Evolutionary conservation across 495 filamentous ascomycete species (phyloP).

Genomic region (Elasticomyces elasticus): DNA sequence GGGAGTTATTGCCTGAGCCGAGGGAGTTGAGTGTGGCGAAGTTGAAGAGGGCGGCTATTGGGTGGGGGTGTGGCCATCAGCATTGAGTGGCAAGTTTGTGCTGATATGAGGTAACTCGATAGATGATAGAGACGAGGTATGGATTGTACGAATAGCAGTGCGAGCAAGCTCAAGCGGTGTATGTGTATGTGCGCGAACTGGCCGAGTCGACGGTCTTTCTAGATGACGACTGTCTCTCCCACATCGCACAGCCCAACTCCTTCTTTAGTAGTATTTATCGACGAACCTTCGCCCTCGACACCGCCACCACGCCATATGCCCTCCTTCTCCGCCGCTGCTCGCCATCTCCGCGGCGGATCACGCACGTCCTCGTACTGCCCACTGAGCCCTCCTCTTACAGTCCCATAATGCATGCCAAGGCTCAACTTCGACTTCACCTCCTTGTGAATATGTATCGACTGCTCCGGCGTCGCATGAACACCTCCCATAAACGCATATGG

Average conservation of each 20-base stretch:
- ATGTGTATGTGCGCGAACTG: too few relatives aligned
- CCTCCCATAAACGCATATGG: constrained; percentile 32
- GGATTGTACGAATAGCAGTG: too few relatives aligned
- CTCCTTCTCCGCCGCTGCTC: constrained; percentile 31
- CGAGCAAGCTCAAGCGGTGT: too few relatives aligned
- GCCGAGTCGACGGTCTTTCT: too few relatives aligned
- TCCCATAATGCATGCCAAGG: constrained; percentile 39
- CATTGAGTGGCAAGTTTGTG: too few relatives aligned
- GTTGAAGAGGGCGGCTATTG: constrained; percentile 19
- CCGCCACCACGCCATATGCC: constrained; percentile 25
- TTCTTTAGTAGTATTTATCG: constrained; percentile 23
- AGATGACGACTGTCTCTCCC: constrained; percentile 34
- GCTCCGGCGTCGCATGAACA: constrained; percentile 33
- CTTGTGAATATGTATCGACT: constrained; percentile 34
- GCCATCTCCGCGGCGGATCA: constrained; percentile 34
- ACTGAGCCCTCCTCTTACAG: constrained; percentile 32
- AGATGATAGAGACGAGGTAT: too few relatives aligned
- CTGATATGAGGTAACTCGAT: too few relatives aligned
- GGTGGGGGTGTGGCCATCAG: constrained; percentile 20
- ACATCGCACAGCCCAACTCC: constrained; percentile 34
- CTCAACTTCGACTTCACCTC: constrained; percentile 34
- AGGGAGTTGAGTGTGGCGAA: constrained; percentile 10
- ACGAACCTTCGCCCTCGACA: constrained; percentile 9
- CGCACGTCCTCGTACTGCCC: constrained; percentile 36
- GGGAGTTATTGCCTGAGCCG: not conserved